A percentile compares a stretch with the other conserved stretches of the same genome.
phyloP scores from a whole-genome alignment of 129 eudicot species.

The Centella asiatica region DNA sequence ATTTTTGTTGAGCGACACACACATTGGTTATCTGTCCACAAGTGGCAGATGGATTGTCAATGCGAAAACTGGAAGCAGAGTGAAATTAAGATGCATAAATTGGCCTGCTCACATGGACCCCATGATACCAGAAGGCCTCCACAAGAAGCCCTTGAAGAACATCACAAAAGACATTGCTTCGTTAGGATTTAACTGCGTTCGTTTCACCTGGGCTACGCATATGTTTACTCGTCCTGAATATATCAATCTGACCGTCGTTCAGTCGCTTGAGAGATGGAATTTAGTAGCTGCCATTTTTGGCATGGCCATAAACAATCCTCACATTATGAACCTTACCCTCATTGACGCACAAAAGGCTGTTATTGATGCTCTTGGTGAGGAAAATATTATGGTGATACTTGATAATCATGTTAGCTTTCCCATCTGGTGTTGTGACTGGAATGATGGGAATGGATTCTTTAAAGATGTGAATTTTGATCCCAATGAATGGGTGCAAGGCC shows the following conservation, averaged over 20 bases:
- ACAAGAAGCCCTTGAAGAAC: slow-evolving; percentile 21
- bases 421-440: slow-evolving; percentile 28
- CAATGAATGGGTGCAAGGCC: slow-evolving; percentile 26
- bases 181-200: slow-evolving; percentile 32
- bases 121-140: slow-evolving; percentile 34
- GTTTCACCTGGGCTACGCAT: slow-evolving; percentile 32
- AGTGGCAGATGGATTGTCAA: slow-evolving; percentile 32
- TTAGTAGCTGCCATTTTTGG: slow-evolving; percentile 18
- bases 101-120: slow-evolving; percentile 31
- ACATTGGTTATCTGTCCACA: slow-evolving; percentile 23
- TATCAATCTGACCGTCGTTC: slow-evolving; percentile 7
- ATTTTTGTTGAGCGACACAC: not conserved
- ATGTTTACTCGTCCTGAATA: slow-evolving; percentile 30
- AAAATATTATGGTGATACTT: slow-evolving; percentile 31
- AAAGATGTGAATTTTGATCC: slow-evolving; percentile 31
- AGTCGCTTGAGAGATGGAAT: slow-evolving; percentile 17
- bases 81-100: slow-evolving; percentile 30
- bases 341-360: slow-evolving; percentile 27
- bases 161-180: slow-evolving; percentile 12
- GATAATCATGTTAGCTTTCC: slow-evolving; percentile 42
- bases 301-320: slow-evolving; percentile 19
- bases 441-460: slow-evolving; percentile 41
- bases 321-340: slow-evolving; percentile 7
- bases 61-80: slow-evolving; percentile 20
- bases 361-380: slow-evolving; percentile 22